Base-by-base conservation (phyloP, 1,139 yeast species). In the Hansenula lynferdii region DNA sequence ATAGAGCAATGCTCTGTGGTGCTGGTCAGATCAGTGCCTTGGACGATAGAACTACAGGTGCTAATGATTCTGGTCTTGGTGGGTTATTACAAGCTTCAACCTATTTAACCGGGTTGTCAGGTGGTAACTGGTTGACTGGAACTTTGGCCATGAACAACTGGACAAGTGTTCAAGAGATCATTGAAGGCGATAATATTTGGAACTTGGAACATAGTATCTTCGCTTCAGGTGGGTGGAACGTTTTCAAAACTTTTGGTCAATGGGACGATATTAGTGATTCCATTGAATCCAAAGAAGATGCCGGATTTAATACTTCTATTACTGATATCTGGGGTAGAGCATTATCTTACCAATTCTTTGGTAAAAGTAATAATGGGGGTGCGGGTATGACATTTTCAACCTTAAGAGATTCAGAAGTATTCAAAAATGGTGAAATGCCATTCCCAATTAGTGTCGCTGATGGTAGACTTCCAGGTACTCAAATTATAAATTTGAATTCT, bases 281-380 rank as follows among this genome's bases (percentile, higher is more conserved):
- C 32, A 64, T 85, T 23, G 66, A 69, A 17, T 76, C 52, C 23
- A 89, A 90, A 61, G 62, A 67, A 42, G 69, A 77, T 30, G 95
- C 95, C 1, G 96, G 96, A 2, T 90, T 72, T 61, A 80, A 82
- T 38, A 66, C 80, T 25, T 77, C 90, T 6, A 53, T 90, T 40
- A 87, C 96, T n/a, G 97, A 89, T 64, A 75, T 85, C 45, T 90
- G 97, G 97, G 95, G 94, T n/a, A 70, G 95, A 55, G 82, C 87
- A 1, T 67, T 89, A 38, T 75, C 94, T 1, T 75, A 81, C 53
- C 95, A 86, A 61, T 82, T 83, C 57, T 79, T 89, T 56, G 67
- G 81, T 42, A 67, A 68, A 40, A 65, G 67, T 36, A 58, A 70
- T 28, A 72, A 76, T 46, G 76, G 75, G 40, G 86, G 85, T 40